Conservation (phyloP, 495 filamentous ascomycete species). For the Aeminium ludgeri region DNA sequence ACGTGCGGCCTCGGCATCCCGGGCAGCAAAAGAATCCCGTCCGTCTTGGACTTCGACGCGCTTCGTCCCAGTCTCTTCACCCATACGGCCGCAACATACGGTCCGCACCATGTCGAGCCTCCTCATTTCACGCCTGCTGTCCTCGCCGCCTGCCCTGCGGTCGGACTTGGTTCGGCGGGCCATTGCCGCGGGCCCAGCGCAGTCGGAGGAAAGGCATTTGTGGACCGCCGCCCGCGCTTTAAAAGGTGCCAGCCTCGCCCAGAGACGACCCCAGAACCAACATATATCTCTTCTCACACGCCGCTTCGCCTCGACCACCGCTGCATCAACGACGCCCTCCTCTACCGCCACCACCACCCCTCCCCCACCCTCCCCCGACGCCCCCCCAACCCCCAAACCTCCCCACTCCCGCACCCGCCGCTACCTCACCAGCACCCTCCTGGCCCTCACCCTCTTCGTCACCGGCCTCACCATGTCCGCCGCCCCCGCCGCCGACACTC, state of each 20-base stretch:
- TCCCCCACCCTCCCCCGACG: not conserved
- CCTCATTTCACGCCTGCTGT: not conserved
- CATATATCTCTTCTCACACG: not conserved
- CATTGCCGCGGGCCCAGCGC: not conserved
- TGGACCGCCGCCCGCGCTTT: too few species aligned
- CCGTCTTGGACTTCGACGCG: too few species aligned
- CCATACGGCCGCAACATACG: not conserved
- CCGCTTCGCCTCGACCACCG: not conserved
- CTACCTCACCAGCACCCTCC: slow-evolving; percentile 11
- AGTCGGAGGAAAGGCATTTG: too few species aligned
- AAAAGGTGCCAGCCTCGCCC: too few species aligned
- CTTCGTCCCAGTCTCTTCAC: not conserved
- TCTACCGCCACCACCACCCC: slow-evolving; percentile 3
- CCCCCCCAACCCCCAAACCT: slow-evolving; percentile 4
- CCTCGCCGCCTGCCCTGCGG: slow-evolving; percentile 8
- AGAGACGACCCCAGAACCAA: not conserved
- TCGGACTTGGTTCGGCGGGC: slow-evolving; percentile 12
- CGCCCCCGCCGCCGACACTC: slow-evolving; percentile 30
- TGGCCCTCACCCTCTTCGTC: slow-evolving; percentile 30
- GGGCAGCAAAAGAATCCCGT: too few species aligned
- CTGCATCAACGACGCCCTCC: not conserved
- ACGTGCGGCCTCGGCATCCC: slow-evolving; percentile 1
- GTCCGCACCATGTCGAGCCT: too few species aligned
- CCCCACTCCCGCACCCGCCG: slow-evolving; percentile 1
- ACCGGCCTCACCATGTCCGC: slow-evolving; percentile 39